phyloP scores from a whole-genome alignment of 768 basidiomycete species.

The Phallus indusiatus region DNA sequence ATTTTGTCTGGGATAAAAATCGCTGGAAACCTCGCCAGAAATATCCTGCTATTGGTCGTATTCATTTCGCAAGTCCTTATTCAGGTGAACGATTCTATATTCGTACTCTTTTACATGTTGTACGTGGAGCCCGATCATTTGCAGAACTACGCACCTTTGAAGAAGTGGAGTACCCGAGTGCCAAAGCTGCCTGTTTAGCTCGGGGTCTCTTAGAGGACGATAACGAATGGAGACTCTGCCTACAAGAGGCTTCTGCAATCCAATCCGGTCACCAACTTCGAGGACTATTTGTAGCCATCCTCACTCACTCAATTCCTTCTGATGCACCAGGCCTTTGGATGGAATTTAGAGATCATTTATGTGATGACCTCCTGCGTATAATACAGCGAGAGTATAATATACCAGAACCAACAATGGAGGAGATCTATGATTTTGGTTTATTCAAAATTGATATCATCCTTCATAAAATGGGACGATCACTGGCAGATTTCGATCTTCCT shows the following conservation, averaged over 20 bases:
- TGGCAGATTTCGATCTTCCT: conserved; percentile 15
- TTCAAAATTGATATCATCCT: conserved; percentile 27
- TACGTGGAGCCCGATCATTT: conserved; percentile 26
- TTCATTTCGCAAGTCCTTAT: conserved; percentile 29
- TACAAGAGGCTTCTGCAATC: conserved; percentile 31
- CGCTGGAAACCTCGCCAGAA: conserved; percentile 24
- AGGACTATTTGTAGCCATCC: conserved; percentile 31
- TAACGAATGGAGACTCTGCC: conserved; percentile 30
- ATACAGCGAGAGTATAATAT: conserved; percentile 11
- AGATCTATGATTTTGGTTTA: conserved; percentile 34
- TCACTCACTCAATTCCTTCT: conserved; percentile 21
- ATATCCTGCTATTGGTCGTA: conserved; percentile 29
- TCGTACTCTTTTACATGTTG: conserved; percentile 28
- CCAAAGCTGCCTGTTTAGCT: conserved; percentile 31
- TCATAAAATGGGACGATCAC: conserved; percentile 12
- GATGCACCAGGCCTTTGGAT: conserved; percentile 31
- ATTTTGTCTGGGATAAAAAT: conserved; percentile 19
- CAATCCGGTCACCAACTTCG: conserved; percentile 29
- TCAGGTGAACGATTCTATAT: conserved; percentile 27
- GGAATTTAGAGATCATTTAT: conserved; percentile 25
- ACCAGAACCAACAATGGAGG: conserved; percentile 20
- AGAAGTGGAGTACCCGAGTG: conserved; percentile 18
- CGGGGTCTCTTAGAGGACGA: conserved; percentile 34
- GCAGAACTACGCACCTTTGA: conserved; percentile 14
- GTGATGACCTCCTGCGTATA: conserved; percentile 28